A percentile compares a stretch with the other conserved stretches of the same genome.
Evolutionary conservation across 2,329 filamentous ascomycete genomes (phyloP).

Genomic region (Helotiales sp.): DNA sequence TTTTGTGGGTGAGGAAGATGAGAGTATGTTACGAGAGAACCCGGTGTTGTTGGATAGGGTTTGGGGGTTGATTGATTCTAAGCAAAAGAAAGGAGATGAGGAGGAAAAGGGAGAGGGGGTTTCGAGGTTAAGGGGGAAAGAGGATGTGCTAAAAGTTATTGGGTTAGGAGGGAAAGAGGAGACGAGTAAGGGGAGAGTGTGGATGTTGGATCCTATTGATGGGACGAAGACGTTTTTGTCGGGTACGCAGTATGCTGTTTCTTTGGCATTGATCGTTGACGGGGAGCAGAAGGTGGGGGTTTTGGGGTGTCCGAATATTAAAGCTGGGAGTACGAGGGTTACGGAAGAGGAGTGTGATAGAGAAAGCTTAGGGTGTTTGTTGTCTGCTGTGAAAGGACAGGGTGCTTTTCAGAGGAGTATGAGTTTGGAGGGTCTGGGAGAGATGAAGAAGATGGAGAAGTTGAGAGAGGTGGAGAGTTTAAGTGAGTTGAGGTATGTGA

Average conservation of each 20-base stretch:
- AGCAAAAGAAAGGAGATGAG: conserved; percentile 27
- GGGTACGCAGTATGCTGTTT: conserved; percentile 63
- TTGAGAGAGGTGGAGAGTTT: conserved; percentile 10
- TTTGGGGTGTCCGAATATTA: conserved; percentile 62
- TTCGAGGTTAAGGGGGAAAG: conserved; percentile 45
- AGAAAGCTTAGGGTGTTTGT: conserved; percentile 47
- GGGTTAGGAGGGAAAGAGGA: conserved; percentile 52
- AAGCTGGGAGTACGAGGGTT: conserved; percentile 38
- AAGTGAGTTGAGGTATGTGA: conserved; percentile 45
- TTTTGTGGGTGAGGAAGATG: conserved; percentile 64
- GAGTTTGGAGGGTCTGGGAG: conserved; percentile 35
- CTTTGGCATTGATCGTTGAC: conserved; percentile 57
- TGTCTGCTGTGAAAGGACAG: conserved; percentile 48
- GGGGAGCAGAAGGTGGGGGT: conserved; percentile 59
- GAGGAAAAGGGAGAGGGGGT: conserved; percentile 41
- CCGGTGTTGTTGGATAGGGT: conserved; percentile 50
- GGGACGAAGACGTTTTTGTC: conserved; percentile 62
- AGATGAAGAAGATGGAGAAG: conserved; percentile 34
- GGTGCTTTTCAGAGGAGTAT: conserved; percentile 42
- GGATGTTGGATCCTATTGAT: conserved; percentile 66
- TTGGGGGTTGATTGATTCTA: conserved; percentile 51
- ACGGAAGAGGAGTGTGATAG: conserved; percentile 39
- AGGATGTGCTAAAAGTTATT: conserved; percentile 62
- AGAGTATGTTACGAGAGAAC: conserved; percentile 51
- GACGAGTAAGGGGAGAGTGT: conserved; percentile 46